Conservation (phyloP, 2,329 filamentous ascomycete species). For the Fusarium foetens region DNA sequence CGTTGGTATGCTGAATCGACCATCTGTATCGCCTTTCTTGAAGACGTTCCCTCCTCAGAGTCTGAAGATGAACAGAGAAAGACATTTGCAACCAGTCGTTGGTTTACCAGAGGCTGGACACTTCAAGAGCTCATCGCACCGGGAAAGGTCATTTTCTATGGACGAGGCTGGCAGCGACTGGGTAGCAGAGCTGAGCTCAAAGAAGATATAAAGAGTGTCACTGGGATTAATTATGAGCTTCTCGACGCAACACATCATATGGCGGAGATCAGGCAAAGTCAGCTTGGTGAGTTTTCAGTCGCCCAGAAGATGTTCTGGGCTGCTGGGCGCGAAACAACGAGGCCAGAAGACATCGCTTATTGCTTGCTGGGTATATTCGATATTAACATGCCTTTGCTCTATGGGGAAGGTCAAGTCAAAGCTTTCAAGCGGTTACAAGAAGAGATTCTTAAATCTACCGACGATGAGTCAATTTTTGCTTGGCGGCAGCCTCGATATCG, state of each 20-base stretch:
- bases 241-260: conserved; percentile 26
- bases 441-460: conserved; percentile 45
- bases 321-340: conserved; percentile 42
- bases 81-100: conserved; percentile 30
- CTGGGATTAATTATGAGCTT: conserved; percentile 33
- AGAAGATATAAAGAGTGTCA: conserved; percentile 24
- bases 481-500: conserved; percentile 36
- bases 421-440: conserved; percentile 45
- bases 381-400: conserved; percentile 50
- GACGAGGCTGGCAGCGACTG: conserved; percentile 34
- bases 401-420: conserved; percentile 46
- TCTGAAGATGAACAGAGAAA: conserved; percentile 1
- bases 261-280: conserved; percentile 2
- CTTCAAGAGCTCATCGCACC: conserved; percentile 47
- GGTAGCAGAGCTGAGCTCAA: conserved; percentile 35
- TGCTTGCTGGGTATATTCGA: conserved; percentile 49
- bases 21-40: conserved; percentile 43
- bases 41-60: conserved; percentile 26
- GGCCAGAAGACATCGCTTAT: conserved; percentile 47
- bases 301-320: conserved; percentile 49
- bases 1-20: conserved; percentile 45
- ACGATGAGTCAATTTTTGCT: conserved; percentile 47
- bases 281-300: conserved; percentile 31
- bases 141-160: conserved; percentile 40
- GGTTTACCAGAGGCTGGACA: conserved; percentile 46